Conservation (phyloP, 331 rosid species). For the Acacia concinna region DNA sequence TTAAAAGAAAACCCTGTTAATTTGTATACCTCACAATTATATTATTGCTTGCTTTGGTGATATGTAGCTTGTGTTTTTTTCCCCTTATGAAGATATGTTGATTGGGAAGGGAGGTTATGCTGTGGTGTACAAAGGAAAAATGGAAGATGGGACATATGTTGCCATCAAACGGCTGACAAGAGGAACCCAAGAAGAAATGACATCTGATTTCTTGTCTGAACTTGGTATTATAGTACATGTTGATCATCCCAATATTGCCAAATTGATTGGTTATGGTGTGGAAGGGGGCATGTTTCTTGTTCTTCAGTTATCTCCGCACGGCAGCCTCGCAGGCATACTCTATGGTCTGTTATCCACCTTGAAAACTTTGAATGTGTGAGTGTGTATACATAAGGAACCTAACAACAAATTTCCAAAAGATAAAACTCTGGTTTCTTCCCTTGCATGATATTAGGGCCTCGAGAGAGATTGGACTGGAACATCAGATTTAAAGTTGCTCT, state of each 20-base stretch:
- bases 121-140: constrained; percentile 78
- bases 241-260: constrained; percentile 91
- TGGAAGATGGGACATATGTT: constrained; percentile 73
- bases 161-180: constrained; percentile 78
- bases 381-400: neutral
- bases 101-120: constrained; percentile 99
- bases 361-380: neutral
- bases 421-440: constrained; percentile 1
- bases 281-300: constrained; percentile 99
- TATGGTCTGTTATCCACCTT: constrained; percentile 58
- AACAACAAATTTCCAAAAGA: constrained; percentile 4
- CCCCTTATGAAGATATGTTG: constrained; percentile 53
- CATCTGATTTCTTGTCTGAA: constrained; percentile 94
- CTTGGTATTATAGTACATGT: constrained; percentile 96
- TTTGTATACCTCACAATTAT: neutral
- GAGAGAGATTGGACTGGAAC: constrained; percentile 80
- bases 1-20: neutral
- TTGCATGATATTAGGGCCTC: constrained; percentile 55
- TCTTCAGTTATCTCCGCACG: constrained; percentile 93
- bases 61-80: constrained; percentile 19
- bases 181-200: constrained; percentile 93
- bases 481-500: constrained; percentile 66
- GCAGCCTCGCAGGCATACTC: constrained; percentile 86
- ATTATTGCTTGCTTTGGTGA: constrained; percentile 32
- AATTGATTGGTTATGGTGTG: constrained; percentile 93